phyloP scores from a whole-genome alignment of 2,329 filamentous ascomycete genomes.

The Didymella sp. region DNA sequence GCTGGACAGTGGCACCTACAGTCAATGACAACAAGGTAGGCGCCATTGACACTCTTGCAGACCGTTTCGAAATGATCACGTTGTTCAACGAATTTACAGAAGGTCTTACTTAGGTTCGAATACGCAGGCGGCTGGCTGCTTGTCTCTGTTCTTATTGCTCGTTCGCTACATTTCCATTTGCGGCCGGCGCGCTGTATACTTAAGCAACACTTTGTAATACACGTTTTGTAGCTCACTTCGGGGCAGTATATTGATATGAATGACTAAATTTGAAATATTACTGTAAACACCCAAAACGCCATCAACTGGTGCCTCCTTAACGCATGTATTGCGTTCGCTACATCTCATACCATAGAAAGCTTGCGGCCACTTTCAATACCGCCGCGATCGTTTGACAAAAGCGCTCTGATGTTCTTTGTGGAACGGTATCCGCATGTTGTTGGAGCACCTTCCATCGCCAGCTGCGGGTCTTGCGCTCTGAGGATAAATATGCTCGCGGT shows the following conservation, averaged over 20 bases:
- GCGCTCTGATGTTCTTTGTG: neutral
- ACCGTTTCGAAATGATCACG: constrained; percentile 21
- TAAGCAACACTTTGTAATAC: constrained; percentile 12
- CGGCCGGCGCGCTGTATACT: constrained; percentile 8
- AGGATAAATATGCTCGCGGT: too few relatives aligned
- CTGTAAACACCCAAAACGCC: neutral
- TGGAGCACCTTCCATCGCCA: neutral
- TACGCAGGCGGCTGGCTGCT: neutral
- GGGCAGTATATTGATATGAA: neutral
- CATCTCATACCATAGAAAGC: neutral
- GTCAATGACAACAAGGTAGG: constrained; percentile 9
- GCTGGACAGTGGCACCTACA: constrained; percentile 18
- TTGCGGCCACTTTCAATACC: neutral
- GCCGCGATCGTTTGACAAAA: neutral
- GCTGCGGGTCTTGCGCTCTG: neutral
- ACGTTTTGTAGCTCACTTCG: neutral
- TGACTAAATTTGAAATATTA: neutral
- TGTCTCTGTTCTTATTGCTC: neutral
- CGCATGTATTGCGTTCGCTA: neutral
- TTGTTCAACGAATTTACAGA: constrained; percentile 25
- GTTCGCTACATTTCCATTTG: neutral
- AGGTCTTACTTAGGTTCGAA: constrained; percentile 11
- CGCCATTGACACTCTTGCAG: constrained; percentile 10
- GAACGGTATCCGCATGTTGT: neutral
- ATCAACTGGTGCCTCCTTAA: neutral